phyloP scores from a whole-genome alignment of 2,329 filamentous ascomycete species.

The Lasiodiplodia gonubiensis region DNA sequence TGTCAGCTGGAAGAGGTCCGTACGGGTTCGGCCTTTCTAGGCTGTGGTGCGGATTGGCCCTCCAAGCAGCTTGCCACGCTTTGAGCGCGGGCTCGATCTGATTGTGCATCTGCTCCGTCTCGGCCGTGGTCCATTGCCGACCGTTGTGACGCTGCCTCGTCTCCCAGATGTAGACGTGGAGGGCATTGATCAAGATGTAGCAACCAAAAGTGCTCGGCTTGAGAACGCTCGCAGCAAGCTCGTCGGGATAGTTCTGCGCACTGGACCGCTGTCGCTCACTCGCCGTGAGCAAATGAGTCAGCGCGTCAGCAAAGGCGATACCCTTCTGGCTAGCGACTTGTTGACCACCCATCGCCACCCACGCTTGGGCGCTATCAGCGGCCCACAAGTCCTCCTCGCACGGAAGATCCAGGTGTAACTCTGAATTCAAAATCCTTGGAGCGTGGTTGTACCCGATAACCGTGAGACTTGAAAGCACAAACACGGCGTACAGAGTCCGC shows the following conservation, averaged over 20 bases:
- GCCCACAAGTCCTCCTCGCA: slow-evolving; percentile 92
- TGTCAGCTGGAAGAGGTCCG: slow-evolving; percentile 85
- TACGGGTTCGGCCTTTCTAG: slow-evolving; percentile 84
- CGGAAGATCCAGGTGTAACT: slow-evolving; percentile 85
- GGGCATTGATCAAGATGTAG: slow-evolving; percentile 86
- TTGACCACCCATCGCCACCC: slow-evolving; percentile 76
- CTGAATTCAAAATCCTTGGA: slow-evolving; percentile 89
- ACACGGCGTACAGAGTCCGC: slow-evolving; percentile 88
- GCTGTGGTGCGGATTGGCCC: slow-evolving; percentile 81
- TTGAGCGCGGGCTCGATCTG: slow-evolving; percentile 93
- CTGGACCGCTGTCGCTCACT: slow-evolving; percentile 64
- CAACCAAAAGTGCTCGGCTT: slow-evolving; percentile 91
- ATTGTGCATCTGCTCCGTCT: slow-evolving; percentile 94
- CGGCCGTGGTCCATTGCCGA: slow-evolving; percentile 85
- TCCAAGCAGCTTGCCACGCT: slow-evolving; percentile 94
- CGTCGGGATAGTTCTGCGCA: slow-evolving; percentile 40
- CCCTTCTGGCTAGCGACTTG: slow-evolving; percentile 71
- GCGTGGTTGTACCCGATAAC: slow-evolving; percentile 93
- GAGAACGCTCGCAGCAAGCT: slow-evolving; percentile 66
- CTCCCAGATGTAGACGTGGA: slow-evolving; percentile 99
- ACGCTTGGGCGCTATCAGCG: slow-evolving; percentile 81
- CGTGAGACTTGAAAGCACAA: slow-evolving; percentile 86
- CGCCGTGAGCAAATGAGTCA: slow-evolving; percentile 80
- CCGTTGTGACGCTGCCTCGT: slow-evolving; percentile 88
- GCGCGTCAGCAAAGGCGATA: slow-evolving; percentile 79